A percentile compares a stretch with the other conserved stretches of the same genome.
Conservation (phyloP, 352 stramenopile genomes). For the Phytophthora foliorum region DNA sequence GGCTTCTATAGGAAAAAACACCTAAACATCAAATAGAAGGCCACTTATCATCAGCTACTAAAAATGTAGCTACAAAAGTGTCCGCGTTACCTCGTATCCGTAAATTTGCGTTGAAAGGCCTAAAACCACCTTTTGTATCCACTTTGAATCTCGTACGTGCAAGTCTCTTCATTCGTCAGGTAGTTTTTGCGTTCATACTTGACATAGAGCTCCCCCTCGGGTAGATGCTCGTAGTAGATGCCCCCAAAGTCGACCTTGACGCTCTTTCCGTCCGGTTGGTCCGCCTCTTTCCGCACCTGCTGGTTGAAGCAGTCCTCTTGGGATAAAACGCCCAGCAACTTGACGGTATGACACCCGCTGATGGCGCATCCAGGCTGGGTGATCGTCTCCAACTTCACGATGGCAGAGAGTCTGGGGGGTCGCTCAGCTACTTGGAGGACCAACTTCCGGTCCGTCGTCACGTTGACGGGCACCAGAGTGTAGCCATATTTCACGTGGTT, state of each 20-base stretch:
- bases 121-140: slow-evolving; percentile 73
- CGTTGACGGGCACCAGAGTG: slow-evolving; percentile 52
- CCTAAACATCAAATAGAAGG: too few relatives aligned
- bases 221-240: slow-evolving; percentile 69
- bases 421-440: slow-evolving; percentile 54
- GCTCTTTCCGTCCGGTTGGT: slow-evolving; percentile 51
- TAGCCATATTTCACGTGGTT: slow-evolving; percentile 68
- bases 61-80: slow-evolving; percentile 1
- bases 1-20: too few relatives aligned
- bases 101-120: neutral
- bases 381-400: slow-evolving; percentile 55
- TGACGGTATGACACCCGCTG: slow-evolving; percentile 47
- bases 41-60: too few relatives aligned
- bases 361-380: slow-evolving; percentile 62
- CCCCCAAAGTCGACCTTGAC: slow-evolving; percentile 60
- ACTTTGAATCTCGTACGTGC: slow-evolving; percentile 57
- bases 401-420: slow-evolving; percentile 42
- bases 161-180: slow-evolving; percentile 52
- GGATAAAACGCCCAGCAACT: slow-evolving; percentile 44
- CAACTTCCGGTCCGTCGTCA: slow-evolving; percentile 40
- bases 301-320: slow-evolving; percentile 62
- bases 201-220: slow-evolving; percentile 61
- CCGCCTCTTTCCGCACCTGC: slow-evolving; percentile 36
- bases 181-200: slow-evolving; percentile 68
- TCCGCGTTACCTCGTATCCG: neutral